Conservation (phyloP, 345 rosid genomes). For the Populus davidiana region DNA sequence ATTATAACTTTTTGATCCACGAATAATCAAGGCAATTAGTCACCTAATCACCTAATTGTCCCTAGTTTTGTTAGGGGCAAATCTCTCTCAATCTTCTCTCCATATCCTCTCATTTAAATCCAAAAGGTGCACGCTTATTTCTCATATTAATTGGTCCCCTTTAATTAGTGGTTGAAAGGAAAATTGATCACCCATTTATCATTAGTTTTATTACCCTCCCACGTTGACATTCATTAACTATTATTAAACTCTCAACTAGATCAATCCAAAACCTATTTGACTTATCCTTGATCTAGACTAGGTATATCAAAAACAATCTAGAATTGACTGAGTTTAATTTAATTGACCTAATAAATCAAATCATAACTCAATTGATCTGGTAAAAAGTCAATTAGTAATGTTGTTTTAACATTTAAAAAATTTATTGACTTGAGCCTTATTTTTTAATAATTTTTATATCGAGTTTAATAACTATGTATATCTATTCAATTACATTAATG, state of each 20-base stretch:
- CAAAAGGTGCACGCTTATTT: slow-evolving; percentile 24
- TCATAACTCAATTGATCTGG: rapidly evolving
- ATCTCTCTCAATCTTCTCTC: slow-evolving; percentile 47
- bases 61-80: slow-evolving; percentile 29
- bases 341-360: no score
- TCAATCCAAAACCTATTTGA: no score
- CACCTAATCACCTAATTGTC: slow-evolving; percentile 24
- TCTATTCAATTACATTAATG: no score
- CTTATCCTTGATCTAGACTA: no score
- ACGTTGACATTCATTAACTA: background rate
- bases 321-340: no score
- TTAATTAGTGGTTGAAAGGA: background rate
- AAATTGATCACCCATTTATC: background rate
- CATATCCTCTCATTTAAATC: slow-evolving; percentile 39
- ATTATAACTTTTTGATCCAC: background rate
- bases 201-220: background rate
- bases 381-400: no score
- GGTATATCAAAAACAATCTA: no score
- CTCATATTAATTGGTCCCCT: background rate
- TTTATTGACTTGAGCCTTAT: rapidly evolving
- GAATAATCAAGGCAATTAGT: slow-evolving; percentile 5
- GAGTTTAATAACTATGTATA: no score
- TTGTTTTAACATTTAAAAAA: no score
- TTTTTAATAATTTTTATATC: no score
- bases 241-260: no score